These are phyloP conservation scores for Nephromyces sp. DNA, from an alignment of 169 alveolate genomes.

Conservation along the genomic window DNA sequence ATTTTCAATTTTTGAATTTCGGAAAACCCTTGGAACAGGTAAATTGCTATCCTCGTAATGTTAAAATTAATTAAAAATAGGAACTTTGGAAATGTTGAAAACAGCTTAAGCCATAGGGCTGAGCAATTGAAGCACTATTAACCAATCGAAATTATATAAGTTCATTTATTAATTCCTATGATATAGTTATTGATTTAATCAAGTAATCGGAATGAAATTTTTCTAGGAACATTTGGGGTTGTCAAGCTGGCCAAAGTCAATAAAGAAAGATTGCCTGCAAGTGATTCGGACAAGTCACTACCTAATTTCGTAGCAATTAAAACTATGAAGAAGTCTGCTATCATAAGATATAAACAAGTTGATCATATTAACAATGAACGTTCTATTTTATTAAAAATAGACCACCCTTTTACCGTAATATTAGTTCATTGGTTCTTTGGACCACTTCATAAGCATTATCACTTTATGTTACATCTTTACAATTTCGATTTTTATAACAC, in stretches of 20 bases:
- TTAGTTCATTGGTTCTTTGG: constrained; percentile 40
- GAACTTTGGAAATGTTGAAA: no score
- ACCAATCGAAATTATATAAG: no score
- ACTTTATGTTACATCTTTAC: not conserved
- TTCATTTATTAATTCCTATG: no score
- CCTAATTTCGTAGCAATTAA: constrained; percentile 37
- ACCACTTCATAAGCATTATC: not conserved
- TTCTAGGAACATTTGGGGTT: not conserved
- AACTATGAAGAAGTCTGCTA: constrained; percentile 48
- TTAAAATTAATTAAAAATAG: no score
- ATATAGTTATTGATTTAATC: no score
- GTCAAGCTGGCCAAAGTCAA: not conserved
- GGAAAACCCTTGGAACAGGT: no score
- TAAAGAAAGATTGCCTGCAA: not conserved
- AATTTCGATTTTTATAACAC: not conserved
- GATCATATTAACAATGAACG: constrained; percentile 81
- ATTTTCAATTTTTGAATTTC: no score
- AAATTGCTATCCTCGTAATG: no score
- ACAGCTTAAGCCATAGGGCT: no score
- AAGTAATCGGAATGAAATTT: no score
- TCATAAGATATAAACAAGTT: constrained; percentile 53
- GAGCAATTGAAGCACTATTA: no score
- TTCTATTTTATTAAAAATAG: constrained; percentile 58
- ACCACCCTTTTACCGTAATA: constrained; percentile 78
- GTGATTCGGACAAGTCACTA: not conserved